These are phyloP conservation scores for Roridomyces roridus DNA, from an alignment of 768 basidiomycete genomes.

Conservation along the genomic window DNA sequence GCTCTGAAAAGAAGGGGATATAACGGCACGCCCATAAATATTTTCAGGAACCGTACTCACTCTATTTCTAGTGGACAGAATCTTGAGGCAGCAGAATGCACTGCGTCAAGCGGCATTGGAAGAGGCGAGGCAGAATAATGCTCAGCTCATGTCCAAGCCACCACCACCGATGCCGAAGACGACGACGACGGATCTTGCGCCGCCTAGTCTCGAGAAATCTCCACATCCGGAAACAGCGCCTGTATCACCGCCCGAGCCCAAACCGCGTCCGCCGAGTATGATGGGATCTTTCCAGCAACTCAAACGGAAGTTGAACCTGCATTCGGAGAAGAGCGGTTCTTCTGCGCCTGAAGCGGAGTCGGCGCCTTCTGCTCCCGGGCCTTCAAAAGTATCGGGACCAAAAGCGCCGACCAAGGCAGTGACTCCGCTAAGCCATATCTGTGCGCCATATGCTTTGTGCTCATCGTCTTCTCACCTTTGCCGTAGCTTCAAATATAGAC, in stretches of 20 bases:
- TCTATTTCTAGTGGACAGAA: conserved; percentile 75
- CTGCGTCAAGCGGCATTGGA: conserved; percentile 61
- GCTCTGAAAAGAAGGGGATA: conserved; percentile 85
- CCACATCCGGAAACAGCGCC: background rate
- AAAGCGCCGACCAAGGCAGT: conserved; percentile 28
- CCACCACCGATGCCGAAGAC: conserved; percentile 16
- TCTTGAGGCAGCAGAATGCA: conserved; percentile 82
- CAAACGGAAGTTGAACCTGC: conserved; percentile 33
- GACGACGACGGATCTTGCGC: conserved; percentile 13
- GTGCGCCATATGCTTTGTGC: conserved; percentile 31
- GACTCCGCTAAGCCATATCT: conserved; percentile 50
- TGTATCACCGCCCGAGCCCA: conserved; percentile 2
- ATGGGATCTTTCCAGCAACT: conserved; percentile 34
- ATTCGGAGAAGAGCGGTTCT: conserved; percentile 11
- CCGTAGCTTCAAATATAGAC: conserved; percentile 65
- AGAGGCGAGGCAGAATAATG: conserved; percentile 46
- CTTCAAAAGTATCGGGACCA: background rate
- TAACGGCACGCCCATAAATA: conserved; percentile 58
- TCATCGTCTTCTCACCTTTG: background rate
- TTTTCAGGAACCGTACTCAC: background rate
- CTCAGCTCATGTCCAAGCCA: conserved; percentile 34
- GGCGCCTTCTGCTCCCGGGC: background rate
- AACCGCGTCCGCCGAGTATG: conserved; percentile 14
- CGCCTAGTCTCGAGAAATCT: background rate
- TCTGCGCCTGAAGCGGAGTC: conserved; percentile 10